Base-by-base conservation (phyloP, 768 basidiomycete genomes). In the Sarcodon sp. region DNA sequence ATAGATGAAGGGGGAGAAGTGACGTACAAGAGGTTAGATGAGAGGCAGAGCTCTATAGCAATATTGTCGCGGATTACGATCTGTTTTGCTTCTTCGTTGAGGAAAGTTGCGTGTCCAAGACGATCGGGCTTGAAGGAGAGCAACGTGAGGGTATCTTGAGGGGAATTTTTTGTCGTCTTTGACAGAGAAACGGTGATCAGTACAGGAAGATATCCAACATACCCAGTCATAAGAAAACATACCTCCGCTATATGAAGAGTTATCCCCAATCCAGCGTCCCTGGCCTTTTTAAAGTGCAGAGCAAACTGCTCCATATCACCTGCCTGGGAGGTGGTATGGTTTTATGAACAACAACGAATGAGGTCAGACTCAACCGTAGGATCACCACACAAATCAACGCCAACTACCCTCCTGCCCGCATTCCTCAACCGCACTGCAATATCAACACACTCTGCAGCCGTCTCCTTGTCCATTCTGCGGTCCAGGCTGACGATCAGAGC, bases 231-330 rank as follows among this genome's bases (percentile, higher is more conserved):
- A 35, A 13, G 18, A 21, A 10, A 16, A 56, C 62, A n/a, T 50
- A 83, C 85, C 72, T 92, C 88, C 1, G 88, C 86, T 46, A 90
- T 80, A 61, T 91, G 88, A 35, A 90, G 59, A 0, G 88, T 91
- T n/a, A 88, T 55, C 1, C 79, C 72, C 7, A 91, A 60, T 0
- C 84, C 85, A 1, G 72, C 77, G 35, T 59, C 66, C 48, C 73
- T 78, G 1, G 75, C 85, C 43, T 66, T 62, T 9, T 59, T 61
- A 55, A 89, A 76, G 50, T 75, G 67, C 18, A 64, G 64, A 13
- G 61, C 66, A 51, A 84, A 80, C 2, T 56, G 54, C 4, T 63
- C 58, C 58, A 84, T 72, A 53, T 80, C 68, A 0, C 86, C 83
- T 10, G 70, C 74, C 71, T 71, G 47, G 10, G 6, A 6, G 31